Percentiles rank a stretch among this genome's conserved stretches.
These are phyloP conservation scores for Pseudoneurospora amorphoporcata DNA, from an alignment of 495 filamentous ascomycete species.

Conservation along the genomic window DNA sequence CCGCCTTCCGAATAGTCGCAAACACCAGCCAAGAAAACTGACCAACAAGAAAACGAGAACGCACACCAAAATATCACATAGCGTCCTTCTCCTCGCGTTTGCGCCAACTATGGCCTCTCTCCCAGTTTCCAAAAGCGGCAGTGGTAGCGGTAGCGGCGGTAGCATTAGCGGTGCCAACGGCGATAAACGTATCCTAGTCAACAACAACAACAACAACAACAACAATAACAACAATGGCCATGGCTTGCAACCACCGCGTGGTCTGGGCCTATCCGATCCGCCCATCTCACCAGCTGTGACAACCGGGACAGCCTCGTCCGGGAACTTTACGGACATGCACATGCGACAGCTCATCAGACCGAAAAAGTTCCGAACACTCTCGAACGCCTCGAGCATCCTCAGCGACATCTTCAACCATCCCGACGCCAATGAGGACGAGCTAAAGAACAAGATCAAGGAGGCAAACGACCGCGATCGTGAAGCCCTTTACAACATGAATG, in stretches of 20 bases:
- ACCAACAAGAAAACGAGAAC: not conserved
- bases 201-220: not conserved
- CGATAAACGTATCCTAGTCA: not conserved
- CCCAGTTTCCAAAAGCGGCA: not conserved
- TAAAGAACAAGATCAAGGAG: slow-evolving; percentile 11
- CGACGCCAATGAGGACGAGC: slow-evolving; percentile 9
- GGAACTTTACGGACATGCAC: slow-evolving; percentile 1
- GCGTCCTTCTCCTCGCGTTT: not conserved
- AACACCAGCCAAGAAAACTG: not conserved
- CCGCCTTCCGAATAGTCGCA: not conserved
- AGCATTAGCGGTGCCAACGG: not conserved
- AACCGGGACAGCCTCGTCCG: not conserved
- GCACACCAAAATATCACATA: not conserved
- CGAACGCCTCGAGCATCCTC: slow-evolving; percentile 13
- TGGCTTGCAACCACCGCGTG: not conserved
- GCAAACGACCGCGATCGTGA: slow-evolving; percentile 12
- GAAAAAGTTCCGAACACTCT: slow-evolving; percentile 12
- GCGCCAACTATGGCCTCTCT: not conserved
- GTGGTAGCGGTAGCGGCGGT: not conserved
- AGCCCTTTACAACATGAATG: slow-evolving; percentile 18
- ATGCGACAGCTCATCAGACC: slow-evolving; percentile 3
- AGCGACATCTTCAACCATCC: slow-evolving; percentile 18
- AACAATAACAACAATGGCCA: not conserved
- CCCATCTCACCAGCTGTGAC: not conserved
- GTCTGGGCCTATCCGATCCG: not conserved